phyloP scores from a whole-genome alignment of 2,329 filamentous ascomycete species.

The Colletotrichum zoysiae region DNA sequence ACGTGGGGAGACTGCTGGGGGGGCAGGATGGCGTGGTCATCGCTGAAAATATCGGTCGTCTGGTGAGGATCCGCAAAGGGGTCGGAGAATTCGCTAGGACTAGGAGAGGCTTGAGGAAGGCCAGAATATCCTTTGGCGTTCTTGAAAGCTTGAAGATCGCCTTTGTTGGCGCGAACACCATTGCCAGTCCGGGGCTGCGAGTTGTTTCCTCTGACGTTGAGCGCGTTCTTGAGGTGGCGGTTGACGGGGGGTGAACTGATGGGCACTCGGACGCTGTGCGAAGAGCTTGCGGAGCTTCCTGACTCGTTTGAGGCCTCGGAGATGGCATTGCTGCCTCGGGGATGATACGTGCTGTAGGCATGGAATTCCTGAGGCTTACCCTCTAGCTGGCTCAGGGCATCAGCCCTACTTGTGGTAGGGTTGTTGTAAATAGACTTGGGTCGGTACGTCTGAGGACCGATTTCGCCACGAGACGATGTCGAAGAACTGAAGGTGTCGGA shows the following conservation, averaged over 20 bases:
- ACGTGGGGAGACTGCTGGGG: constrained; percentile 29
- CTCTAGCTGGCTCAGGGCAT: constrained; percentile 36
- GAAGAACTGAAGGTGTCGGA: constrained; percentile 31
- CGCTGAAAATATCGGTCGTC: constrained; percentile 3
- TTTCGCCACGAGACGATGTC: constrained; percentile 22
- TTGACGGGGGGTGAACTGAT: constrained; percentile 27
- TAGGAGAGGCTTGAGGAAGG: constrained; percentile 25
- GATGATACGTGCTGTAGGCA: constrained; percentile 26
- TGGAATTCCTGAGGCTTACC: constrained; percentile 13
- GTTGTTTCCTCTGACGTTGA: constrained; percentile 20
- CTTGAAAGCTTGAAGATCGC: constrained; percentile 1
- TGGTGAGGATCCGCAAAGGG: constrained; percentile 31
- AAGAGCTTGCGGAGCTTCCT: constrained; percentile 3
- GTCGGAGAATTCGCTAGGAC: constrained; percentile 5
- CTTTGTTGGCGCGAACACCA: constrained; percentile 25
- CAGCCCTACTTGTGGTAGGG: constrained; percentile 22
- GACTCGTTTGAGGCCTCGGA: not conserved
- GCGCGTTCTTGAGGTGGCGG: constrained; percentile 33
- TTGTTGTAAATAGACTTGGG: constrained; percentile 31
- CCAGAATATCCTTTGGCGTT: constrained; percentile 21
- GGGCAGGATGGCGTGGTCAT: constrained; percentile 9
- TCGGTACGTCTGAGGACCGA: constrained; percentile 35
- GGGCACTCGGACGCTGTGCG: constrained; percentile 26
- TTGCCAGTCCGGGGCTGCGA: constrained; percentile 9
- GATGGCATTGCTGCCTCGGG: constrained; percentile 1